Evolutionary conservation across 352 stramenopile genomes (phyloP), one percentile per base, ranked within the genome.

Genomic region (Pythium grandisporangium): DNA sequence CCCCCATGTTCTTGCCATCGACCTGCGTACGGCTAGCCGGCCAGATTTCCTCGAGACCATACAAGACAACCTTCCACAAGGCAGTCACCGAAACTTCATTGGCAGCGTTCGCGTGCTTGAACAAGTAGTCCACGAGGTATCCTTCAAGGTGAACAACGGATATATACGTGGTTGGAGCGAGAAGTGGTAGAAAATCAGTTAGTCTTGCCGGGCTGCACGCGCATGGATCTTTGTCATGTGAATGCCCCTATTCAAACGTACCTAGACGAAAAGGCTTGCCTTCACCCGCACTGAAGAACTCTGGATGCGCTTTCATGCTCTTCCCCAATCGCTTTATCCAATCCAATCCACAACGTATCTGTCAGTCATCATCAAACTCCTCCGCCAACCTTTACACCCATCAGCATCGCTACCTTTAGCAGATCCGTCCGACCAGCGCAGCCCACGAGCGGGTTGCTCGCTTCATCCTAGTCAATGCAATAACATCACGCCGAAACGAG

Each of bases 21-120:
- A 94, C 67, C 3, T 57, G 56, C n/a, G 71, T 85, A 41, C 81
- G 61, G n/a, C 70, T 81, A 7, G 64, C 59, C 3, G 81, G 81
- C 81, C 81, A 94, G 65, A 94, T 91, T 30, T 85, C 65, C 42
- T 94, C 66, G 16, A 92, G 61, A 10, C 81, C 81, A 34, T 90
- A 75, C 19, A 92, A 64, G 7, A 94, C 71, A 4, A 72, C 73
- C 38, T 83, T 74, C 78, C 78, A 94, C 5, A 94, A 48, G 20
- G 70, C 63, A 17, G 56, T 70, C 51, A 89, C 70, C 8, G 72
- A 81, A 22, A 89, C 59, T 45, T 90, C 69, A 6, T 66, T 54
- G 27, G 61, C 63, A 3, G 53, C 45, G 37, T 57, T 71, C 45
- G 79, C 65, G 52, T 80, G 63, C 35, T 69, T 64, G 29, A 61